phyloP scores from a whole-genome alignment of 441 rosid species.

The Aleurites moluccanus region DNA sequence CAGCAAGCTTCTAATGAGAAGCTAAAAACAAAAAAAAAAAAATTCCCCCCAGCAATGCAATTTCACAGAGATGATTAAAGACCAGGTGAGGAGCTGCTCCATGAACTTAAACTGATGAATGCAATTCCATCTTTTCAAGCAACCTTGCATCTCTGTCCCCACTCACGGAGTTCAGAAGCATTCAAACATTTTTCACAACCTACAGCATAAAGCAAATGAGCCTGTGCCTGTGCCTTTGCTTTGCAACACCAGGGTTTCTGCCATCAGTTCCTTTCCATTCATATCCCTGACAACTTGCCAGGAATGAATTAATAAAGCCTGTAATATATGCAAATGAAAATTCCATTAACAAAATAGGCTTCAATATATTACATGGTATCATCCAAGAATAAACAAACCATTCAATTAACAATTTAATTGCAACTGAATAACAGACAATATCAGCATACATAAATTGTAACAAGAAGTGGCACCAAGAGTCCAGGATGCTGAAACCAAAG shows the following conservation, averaged over 20 bases:
- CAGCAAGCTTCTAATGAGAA: not conserved
- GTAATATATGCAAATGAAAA: slow-evolving; percentile 16
- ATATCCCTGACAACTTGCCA: slow-evolving; percentile 13
- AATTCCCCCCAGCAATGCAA: slow-evolving; percentile 19
- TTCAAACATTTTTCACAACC: slow-evolving; percentile 24
- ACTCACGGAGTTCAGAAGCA: slow-evolving; percentile 17
- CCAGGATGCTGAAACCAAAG: not conserved
- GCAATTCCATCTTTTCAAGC: slow-evolving; percentile 15
- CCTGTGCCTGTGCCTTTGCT: slow-evolving; percentile 18
- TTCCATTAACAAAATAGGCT: not conserved
- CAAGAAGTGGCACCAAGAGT: not conserved
- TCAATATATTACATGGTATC: not conserved
- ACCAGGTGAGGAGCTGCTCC: slow-evolving; percentile 25
- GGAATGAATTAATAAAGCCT: slow-evolving; percentile 28
- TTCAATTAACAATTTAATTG: not conserved
- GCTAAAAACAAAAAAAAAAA: not conserved
- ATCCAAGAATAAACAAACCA: not conserved
- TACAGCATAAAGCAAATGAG: slow-evolving; percentile 25
- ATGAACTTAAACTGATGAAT: slow-evolving; percentile 19
- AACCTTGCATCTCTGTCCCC: slow-evolving; percentile 23
- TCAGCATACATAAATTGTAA: not conserved
- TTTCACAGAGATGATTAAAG: slow-evolving; percentile 20
- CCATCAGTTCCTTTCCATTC: slow-evolving; percentile 6
- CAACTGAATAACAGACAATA: not conserved
- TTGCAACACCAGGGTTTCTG: slow-evolving; percentile 20